phyloP scores from a whole-genome alignment of 495 filamentous ascomycete genomes.

The Geoglossum glabrum region DNA sequence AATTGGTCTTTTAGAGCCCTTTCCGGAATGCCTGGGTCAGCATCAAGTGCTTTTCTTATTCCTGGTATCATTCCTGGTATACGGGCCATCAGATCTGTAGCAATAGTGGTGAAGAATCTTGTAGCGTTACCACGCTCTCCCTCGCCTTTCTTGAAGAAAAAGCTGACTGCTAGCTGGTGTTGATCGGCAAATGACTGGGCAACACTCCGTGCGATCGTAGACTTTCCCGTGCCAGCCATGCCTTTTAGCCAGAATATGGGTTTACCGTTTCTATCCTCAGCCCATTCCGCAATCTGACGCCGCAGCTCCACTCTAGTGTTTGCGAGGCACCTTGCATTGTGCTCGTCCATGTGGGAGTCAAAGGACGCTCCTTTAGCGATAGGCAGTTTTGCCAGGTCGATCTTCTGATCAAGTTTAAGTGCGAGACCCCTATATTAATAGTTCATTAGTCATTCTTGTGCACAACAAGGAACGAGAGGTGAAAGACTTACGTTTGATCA shows the following conservation, averaged over 20 bases:
- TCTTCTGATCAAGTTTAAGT: not conserved
- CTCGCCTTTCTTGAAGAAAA: constrained; percentile 4
- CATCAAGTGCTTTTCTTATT: constrained; percentile 6
- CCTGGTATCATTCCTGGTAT: not conserved
- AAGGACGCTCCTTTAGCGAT: not conserved
- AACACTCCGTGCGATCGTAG: constrained; percentile 8
- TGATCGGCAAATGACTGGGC: constrained; percentile 6
- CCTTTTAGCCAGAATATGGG: constrained; percentile 26
- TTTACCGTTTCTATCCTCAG: constrained; percentile 2
- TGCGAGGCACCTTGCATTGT: not conserved
- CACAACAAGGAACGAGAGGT: not conserved
- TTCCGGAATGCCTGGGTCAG: constrained; percentile 3
- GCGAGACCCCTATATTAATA: not conserved
- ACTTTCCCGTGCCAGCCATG: too few species aligned
- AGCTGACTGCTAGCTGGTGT: constrained; percentile 1
- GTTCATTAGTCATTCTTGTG: not conserved
- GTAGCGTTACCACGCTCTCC: constrained; percentile 8
- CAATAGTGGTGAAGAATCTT: constrained; percentile 7
- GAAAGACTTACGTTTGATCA: constrained; percentile 21
- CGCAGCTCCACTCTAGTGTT: constrained; percentile 19
- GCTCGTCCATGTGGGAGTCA: too few species aligned
- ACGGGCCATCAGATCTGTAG: not conserved
- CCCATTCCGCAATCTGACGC: constrained; percentile 18
- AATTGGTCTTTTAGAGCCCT: constrained; percentile 8
- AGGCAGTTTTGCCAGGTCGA: not conserved